Base-by-base conservation (phyloP, 768 basidiomycete species). In the Leucogyrophana mollusca region DNA sequence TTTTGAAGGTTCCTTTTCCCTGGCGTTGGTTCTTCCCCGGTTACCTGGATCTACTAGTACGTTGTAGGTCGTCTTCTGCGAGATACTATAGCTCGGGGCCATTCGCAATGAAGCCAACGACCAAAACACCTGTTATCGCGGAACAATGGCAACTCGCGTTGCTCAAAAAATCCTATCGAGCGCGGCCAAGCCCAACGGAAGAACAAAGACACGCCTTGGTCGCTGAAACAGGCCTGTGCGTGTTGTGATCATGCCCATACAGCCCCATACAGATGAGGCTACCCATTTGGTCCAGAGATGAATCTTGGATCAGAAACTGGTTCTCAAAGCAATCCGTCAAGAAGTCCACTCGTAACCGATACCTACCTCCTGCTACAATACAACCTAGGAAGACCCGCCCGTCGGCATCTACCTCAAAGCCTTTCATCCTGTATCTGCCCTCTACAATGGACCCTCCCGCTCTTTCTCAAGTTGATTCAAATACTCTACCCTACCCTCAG, bases 191-290 rank as follows among this genome's bases (percentile, higher is more conserved):
- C 21, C 63, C 65, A 5, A 56, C 60, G 2, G 50, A 53, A 32
- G 44, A 50, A 16, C 57, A 67, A 18, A 53, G 50, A 35, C 45
- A 23, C 32, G 53, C 53, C 9, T 58, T 43, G 3, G 60, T 50
- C 9, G 51, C 23, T 16, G 62, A 62, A 38, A 65, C 65, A 49
- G 63, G 63, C 40, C 37, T 65, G 63, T 65, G 58, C 53, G 65
- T 65, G 38, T 23, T 13, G 27, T 13, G 13, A 8, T 33, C 36
- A 44, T 40, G 21, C 25, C 24, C 37, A 18, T 49, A 8, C 36
- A 42, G 14, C 30, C 17, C 41, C 45, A 40, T 30, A 14, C 53
- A 25, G 32, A 42, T 53, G 55, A 22, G 21, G 14, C 13, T 32
- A 17, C 9, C 24, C 10, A 6, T 35, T 35, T 42, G 23, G 23